Percentiles rank a stretch among this genome's conserved stretches.
phyloP scores from a whole-genome alignment of 1,139 yeast genomes.

The Blastobotrys aristatus region DNA sequence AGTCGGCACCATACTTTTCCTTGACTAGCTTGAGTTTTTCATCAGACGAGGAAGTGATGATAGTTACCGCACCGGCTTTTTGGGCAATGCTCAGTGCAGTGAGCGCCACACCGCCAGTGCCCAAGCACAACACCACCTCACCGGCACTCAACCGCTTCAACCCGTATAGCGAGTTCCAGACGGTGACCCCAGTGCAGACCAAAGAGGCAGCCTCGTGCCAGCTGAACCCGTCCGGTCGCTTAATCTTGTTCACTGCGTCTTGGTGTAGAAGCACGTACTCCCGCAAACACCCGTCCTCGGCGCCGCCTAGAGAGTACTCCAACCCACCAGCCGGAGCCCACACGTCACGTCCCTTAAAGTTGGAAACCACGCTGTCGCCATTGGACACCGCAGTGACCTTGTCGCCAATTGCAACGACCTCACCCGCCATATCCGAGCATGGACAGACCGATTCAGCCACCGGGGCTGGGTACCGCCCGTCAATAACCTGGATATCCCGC shows the following conservation, averaged over 20 bases:
- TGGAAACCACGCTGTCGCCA: conserved; percentile 19
- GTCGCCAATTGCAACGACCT: conserved; percentile 19
- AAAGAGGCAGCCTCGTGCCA: conserved; percentile 19
- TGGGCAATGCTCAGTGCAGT: conserved; percentile 20
- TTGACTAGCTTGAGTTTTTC: conserved; percentile 17
- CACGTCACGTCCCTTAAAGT: conserved; percentile 11
- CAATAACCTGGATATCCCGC: conserved; percentile 21
- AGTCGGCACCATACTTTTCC: conserved; percentile 12
- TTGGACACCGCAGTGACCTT: conserved; percentile 10
- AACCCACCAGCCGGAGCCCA: neutral
- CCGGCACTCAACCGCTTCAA: conserved; percentile 16
- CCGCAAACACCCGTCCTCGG: conserved; percentile 18
- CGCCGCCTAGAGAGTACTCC: conserved; percentile 15
- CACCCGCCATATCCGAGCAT: conserved; percentile 21
- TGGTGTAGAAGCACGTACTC: conserved; percentile 16
- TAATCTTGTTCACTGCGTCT: conserved; percentile 14
- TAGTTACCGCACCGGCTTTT: conserved; percentile 19
- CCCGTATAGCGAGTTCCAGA: conserved; percentile 21
- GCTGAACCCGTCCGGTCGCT: conserved; percentile 5
- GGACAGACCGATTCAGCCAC: conserved; percentile 16
- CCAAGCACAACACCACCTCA: conserved; percentile 18
- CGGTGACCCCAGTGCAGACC: conserved; percentile 20
- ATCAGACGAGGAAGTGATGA: conserved; percentile 21
- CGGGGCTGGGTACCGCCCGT: conserved; percentile 13
- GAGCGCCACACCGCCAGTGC: conserved; percentile 22